A percentile compares a stretch with the other conserved stretches of the same genome.
Conservation (phyloP, 1,139 yeast genomes). For the Protomyces inundatus region DNA sequence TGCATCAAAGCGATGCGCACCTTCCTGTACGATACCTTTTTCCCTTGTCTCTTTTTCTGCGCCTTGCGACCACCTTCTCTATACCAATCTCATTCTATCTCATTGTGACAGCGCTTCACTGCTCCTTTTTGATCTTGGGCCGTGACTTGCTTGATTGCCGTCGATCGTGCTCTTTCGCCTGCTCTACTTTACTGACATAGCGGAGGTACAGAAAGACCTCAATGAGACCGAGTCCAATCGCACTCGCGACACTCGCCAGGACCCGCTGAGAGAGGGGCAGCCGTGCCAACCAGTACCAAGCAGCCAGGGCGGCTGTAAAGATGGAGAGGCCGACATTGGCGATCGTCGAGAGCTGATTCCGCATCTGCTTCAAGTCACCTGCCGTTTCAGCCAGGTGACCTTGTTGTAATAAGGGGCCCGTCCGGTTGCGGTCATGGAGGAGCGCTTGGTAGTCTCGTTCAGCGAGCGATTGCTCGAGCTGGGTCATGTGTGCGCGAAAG, state of each 20-base stretch:
- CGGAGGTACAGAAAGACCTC: constrained; percentile 20
- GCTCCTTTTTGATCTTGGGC: neutral
- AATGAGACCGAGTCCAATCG: neutral
- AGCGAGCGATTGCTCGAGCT: neutral
- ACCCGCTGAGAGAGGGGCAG: constrained; percentile 1
- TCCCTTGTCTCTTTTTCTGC: no score
- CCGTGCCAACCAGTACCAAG: constrained; percentile 19
- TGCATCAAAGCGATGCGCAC: neutral
- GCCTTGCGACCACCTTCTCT: no score
- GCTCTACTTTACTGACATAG: constrained; percentile 11
- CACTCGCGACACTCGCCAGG: constrained; percentile 8
- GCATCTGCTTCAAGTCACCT: constrained; percentile 1
- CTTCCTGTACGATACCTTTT: neutral
- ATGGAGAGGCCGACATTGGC: constrained; percentile 14
- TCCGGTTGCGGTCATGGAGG: neutral
- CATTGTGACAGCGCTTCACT: neutral
- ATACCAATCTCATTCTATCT: no score
- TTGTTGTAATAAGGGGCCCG: neutral
- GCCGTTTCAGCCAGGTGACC: constrained; percentile 5
- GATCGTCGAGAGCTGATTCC: constrained; percentile 17
- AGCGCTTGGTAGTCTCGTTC: neutral
- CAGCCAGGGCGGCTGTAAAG: constrained; percentile 25
- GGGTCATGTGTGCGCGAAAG: neutral
- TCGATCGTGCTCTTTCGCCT: neutral
- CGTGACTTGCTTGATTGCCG: neutral